A percentile compares a stretch with the other conserved stretches of the same genome.
Conservation (phyloP, 768 basidiomycete genomes). For the Leucocoprinus sp. region DNA sequence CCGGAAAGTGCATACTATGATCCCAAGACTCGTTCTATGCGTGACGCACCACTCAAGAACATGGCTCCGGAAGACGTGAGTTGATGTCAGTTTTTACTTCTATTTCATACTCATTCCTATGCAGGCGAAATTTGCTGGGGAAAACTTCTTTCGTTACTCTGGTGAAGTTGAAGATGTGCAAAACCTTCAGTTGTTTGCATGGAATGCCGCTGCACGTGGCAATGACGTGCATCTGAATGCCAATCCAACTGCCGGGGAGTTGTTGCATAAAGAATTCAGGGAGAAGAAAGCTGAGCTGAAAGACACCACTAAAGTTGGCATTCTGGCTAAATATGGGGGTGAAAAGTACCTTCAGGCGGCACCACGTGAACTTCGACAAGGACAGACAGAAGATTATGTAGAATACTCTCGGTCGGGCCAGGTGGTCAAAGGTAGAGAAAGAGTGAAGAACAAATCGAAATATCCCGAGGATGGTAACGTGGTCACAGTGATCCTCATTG, state of each 20-base stretch:
- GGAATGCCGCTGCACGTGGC: slow-evolving; percentile 89
- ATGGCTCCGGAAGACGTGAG: slow-evolving; percentile 83
- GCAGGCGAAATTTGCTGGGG: slow-evolving; percentile 87
- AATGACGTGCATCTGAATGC: slow-evolving; percentile 95
- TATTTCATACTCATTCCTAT: slow-evolving; percentile 6
- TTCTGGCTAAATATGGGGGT: slow-evolving; percentile 90
- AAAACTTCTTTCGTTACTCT: slow-evolving; percentile 88
- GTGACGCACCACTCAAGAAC: slow-evolving; percentile 82
- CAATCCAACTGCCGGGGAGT: slow-evolving; percentile 92
- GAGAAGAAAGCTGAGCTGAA: slow-evolving; percentile 90
- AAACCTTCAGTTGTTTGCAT: slow-evolving; percentile 90
- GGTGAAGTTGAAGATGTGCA: slow-evolving; percentile 94
- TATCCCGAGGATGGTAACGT: slow-evolving; percentile 92
- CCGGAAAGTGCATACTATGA: slow-evolving; percentile 97
- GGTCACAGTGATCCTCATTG: not conserved
- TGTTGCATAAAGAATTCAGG: slow-evolving; percentile 84
- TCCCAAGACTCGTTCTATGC: slow-evolving; percentile 99
- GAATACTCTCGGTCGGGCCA: slow-evolving; percentile 93
- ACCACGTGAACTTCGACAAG: slow-evolving; percentile 88
- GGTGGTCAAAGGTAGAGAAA: slow-evolving; percentile 86
- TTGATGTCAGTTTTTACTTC: slow-evolving; percentile 11
- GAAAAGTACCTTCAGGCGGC: slow-evolving; percentile 83
- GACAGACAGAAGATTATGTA: slow-evolving; percentile 95
- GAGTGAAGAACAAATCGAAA: slow-evolving; percentile 80
- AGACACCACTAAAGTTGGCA: slow-evolving; percentile 82